These are phyloP conservation scores for Pichia sp. DNA, from an alignment of 1,139 yeast species.

Conservation along the genomic window DNA sequence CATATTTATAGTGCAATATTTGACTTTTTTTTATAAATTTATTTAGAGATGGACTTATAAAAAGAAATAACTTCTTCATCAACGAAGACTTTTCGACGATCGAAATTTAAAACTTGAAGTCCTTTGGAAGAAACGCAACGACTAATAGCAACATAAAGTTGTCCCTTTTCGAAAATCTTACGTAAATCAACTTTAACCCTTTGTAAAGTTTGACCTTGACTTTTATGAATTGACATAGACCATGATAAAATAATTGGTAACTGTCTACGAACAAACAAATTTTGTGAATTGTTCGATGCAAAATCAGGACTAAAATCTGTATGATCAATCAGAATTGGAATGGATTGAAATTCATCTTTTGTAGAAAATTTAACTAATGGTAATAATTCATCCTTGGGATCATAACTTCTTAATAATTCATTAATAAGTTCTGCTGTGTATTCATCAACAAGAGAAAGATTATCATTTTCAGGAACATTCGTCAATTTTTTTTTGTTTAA, in stretches of 20 bases:
- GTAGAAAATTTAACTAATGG: conserved; percentile 56
- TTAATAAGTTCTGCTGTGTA: conserved; percentile 35
- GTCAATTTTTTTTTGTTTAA: conserved; percentile 1
- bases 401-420: conserved; percentile 17
- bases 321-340: conserved; percentile 10
- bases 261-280: conserved; percentile 40
- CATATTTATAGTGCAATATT: no score
- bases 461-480: conserved; percentile 20
- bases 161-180: conserved; percentile 75
- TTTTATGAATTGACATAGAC: conserved; percentile 87
- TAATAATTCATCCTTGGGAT: conserved; percentile 13
- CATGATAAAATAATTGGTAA: conserved; percentile 74
- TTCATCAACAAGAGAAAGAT: conserved; percentile 29
- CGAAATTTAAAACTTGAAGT: conserved; percentile 69
- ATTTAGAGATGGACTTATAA: conserved; percentile 11
- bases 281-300: conserved; percentile 19
- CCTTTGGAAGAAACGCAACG: conserved; percentile 75
- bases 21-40: background rate
- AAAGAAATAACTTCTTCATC: conserved; percentile 62
- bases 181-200: conserved; percentile 70
- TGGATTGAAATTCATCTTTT: conserved; percentile 29
- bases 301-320: conserved; percentile 22
- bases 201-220: conserved; percentile 86
- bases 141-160: conserved; percentile 85
- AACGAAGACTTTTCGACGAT: conserved; percentile 55